Percentiles rank a stretch among this genome's conserved stretches.
Evolutionary conservation across 176 grass and related monocot genomes (phyloP).

Genomic region (Ampelocalamus luodianensis): DNA sequence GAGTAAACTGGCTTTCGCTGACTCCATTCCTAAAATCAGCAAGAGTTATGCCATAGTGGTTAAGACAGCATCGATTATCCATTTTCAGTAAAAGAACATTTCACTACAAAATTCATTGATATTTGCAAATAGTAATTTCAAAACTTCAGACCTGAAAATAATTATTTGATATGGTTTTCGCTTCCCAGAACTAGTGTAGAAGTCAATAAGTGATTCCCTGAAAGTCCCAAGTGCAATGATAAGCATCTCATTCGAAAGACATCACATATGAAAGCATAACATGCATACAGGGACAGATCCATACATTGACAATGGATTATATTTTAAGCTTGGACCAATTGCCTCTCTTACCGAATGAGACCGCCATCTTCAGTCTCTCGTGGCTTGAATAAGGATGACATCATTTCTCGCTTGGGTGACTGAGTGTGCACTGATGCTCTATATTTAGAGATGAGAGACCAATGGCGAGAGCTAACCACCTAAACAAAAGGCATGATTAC

Average conservation of each 20-base stretch:
- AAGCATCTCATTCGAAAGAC: not conserved
- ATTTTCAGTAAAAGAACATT: conserved; percentile 14
- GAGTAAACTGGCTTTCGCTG: conserved; percentile 80
- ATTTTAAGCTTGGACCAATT: not conserved
- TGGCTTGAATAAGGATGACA: conserved; percentile 84
- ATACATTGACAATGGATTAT: not conserved
- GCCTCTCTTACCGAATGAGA: conserved; percentile 59
- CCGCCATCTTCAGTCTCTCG: conserved; percentile 60
- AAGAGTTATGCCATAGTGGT: conserved; percentile 1
- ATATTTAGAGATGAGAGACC: conserved; percentile 86
- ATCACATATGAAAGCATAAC: not conserved
- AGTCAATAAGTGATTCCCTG: conserved; percentile 86
- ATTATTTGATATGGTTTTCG: conserved; percentile 80
- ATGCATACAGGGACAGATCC: not conserved
- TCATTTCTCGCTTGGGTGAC: conserved; percentile 72
- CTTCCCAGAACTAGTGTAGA: conserved; percentile 86
- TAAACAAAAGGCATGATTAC: conserved; percentile 26
- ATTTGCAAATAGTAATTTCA: not conserved
- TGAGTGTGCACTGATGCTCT: conserved; percentile 83
- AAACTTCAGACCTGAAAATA: conserved; percentile 70
- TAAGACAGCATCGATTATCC: conserved; percentile 8
- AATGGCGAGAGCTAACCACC: conserved; percentile 86
- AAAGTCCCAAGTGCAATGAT: conserved; percentile 17
- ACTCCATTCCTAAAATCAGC: conserved; percentile 75
- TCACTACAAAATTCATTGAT: conserved; percentile 6